phyloP scores from a whole-genome alignment of 1,284 basidiomycete genomes.

The Cryptococcus floricola region DNA sequence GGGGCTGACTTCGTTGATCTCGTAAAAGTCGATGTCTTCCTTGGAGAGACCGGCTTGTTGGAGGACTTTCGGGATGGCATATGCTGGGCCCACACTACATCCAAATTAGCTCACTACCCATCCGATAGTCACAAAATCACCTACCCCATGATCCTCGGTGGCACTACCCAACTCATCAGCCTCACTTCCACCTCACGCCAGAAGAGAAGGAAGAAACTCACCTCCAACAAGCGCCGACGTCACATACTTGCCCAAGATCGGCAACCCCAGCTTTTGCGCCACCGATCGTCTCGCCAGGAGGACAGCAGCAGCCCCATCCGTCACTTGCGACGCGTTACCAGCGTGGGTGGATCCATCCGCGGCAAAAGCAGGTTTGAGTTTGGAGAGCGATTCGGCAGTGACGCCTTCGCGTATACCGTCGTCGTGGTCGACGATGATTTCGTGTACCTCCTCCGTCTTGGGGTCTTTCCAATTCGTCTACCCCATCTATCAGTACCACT shows the following conservation, averaged over 20 bases:
- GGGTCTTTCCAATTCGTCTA: constrained; percentile 68
- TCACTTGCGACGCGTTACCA: constrained; percentile 85
- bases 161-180: constrained; percentile 48
- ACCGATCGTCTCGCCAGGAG: constrained; percentile 78
- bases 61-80: constrained; percentile 80
- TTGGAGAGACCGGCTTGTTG: constrained; percentile 65
- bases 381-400: constrained; percentile 74
- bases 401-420: constrained; percentile 91
- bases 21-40: constrained; percentile 84
- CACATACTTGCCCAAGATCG: constrained; percentile 89
- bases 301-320: constrained; percentile 93
- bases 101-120: not conserved
- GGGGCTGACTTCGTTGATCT: constrained; percentile 65
- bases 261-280: constrained; percentile 84
- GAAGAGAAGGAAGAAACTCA: constrained; percentile 6
- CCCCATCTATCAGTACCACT: constrained; percentile 13
- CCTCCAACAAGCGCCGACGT: constrained; percentile 69
- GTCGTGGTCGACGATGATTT: constrained; percentile 75
- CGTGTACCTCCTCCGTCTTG: constrained; percentile 74
- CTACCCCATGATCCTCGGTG: constrained; percentile 78
- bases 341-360: constrained; percentile 87
- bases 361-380: constrained; percentile 89
- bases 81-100: constrained; percentile 73
- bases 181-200: not conserved
- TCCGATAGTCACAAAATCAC: constrained; percentile 5